phyloP scores from a whole-genome alignment of 2,329 filamentous ascomycete genomes.

The Ophiostoma sp. region DNA sequence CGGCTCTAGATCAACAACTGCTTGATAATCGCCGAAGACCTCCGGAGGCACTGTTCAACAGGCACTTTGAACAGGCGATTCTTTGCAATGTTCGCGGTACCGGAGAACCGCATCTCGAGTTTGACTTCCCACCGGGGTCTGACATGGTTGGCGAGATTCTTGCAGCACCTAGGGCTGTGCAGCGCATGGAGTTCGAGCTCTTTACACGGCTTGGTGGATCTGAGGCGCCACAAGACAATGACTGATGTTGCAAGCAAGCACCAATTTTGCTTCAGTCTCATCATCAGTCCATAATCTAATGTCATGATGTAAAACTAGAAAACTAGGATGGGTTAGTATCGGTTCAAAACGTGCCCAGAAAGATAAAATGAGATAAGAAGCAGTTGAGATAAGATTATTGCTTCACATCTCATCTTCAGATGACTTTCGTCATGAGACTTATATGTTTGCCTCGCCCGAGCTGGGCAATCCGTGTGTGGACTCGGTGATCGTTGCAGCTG shows the following conservation, averaged over 20 bases:
- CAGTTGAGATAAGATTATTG: no score
- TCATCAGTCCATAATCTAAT: not conserved
- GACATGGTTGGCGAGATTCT: not conserved
- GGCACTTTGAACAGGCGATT: not conserved
- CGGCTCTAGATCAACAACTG: no score
- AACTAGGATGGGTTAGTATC: not conserved
- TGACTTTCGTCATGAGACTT: not conserved
- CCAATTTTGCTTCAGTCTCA: not conserved
- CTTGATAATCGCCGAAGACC: no score
- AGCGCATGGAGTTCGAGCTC: not conserved
- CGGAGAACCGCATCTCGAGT: not conserved
- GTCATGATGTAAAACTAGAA: not conserved
- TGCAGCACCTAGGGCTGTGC: not conserved
- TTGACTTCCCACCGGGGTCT: not conserved
- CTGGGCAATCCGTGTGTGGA: not conserved
- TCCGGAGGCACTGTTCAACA: no score
- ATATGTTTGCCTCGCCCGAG: not conserved
- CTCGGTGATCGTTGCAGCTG: not conserved
- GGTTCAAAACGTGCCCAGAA: not conserved
- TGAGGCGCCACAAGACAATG: not conserved
- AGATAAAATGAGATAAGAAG: not conserved
- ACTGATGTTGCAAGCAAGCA: not conserved
- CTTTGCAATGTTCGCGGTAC: not conserved
- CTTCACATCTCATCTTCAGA: not conserved
- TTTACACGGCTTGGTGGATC: not conserved